phyloP scores from a whole-genome alignment of 176 grass and related monocot genomes.

The Elymus sibiricus region DNA sequence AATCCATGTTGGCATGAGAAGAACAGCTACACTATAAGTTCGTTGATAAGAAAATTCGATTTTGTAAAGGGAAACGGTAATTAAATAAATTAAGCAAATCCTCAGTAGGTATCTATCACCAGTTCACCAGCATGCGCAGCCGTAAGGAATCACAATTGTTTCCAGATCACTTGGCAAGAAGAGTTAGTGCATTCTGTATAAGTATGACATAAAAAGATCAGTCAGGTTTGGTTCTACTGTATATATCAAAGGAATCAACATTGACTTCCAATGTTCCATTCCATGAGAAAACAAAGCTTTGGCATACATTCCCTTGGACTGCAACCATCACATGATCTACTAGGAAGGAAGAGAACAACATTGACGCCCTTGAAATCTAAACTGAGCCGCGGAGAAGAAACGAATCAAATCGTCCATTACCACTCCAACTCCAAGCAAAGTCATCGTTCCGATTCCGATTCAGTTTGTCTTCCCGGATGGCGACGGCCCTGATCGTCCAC shows the following conservation, averaged over 20 bases:
- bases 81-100: slow-evolving; percentile 15
- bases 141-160: neutral
- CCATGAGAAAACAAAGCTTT: neutral
- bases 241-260: neutral
- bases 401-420: neutral
- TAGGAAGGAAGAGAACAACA: neutral
- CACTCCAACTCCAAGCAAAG: too few relatives aligned
- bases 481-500: neutral
- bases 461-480: neutral
- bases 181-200: neutral
- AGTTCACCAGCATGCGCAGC: neutral
- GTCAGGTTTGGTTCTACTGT: neutral
- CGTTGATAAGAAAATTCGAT: neutral
- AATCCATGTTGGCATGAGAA: neutral
- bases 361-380: neutral
- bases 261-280: neutral
- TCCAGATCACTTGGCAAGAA: neutral
- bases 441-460: neutral
- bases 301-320: neutral
- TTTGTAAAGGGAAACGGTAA: neutral
- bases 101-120: neutral
- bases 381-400: neutral
- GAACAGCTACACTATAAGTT: neutral
- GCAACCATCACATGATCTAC: neutral
- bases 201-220: neutral